Evolutionary conservation across 495 filamentous ascomycete genomes (phyloP).

Genomic region (Penicillium simplicissimum): DNA sequence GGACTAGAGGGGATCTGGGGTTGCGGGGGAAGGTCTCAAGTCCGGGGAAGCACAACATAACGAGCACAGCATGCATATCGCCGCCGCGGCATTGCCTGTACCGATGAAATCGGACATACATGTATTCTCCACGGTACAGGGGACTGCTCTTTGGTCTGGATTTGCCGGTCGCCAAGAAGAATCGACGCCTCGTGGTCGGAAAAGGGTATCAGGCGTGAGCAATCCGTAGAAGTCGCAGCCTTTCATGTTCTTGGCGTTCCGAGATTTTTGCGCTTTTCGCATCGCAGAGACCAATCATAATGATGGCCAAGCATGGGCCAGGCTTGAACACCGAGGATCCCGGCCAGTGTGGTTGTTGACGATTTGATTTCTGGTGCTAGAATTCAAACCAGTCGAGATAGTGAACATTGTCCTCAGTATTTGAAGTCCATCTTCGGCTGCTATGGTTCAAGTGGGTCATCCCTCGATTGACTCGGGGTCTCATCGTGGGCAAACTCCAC

Average conservation of each 20-base stretch:
- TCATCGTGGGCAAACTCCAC: too few relatives aligned
- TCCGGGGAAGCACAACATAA: neutral
- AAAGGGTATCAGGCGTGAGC: neutral
- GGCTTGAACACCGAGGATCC: neutral
- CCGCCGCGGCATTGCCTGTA: too few relatives aligned
- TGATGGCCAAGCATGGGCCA: neutral
- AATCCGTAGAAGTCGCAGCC: neutral
- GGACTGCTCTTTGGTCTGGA: neutral
- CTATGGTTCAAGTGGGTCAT: neutral
- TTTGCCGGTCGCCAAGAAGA: conserved; percentile 15
- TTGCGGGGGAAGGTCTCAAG: conserved; percentile 12
- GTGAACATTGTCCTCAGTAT: neutral
- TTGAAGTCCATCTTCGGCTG: neutral
- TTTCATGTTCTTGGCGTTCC: neutral
- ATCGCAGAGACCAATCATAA: neutral
- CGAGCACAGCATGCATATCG: neutral
- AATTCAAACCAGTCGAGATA: neutral
- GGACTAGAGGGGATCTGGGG: neutral
- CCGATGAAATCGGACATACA: too few relatives aligned
- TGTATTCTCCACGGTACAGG: too few relatives aligned
- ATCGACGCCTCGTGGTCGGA: neutral
- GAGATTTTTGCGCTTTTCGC: neutral
- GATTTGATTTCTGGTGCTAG: too few relatives aligned
- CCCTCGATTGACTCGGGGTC: neutral
- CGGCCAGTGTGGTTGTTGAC: too few relatives aligned